Conservation (phyloP, 805 yeast species). For the Zygotorulaspora chibaensis region DNA sequence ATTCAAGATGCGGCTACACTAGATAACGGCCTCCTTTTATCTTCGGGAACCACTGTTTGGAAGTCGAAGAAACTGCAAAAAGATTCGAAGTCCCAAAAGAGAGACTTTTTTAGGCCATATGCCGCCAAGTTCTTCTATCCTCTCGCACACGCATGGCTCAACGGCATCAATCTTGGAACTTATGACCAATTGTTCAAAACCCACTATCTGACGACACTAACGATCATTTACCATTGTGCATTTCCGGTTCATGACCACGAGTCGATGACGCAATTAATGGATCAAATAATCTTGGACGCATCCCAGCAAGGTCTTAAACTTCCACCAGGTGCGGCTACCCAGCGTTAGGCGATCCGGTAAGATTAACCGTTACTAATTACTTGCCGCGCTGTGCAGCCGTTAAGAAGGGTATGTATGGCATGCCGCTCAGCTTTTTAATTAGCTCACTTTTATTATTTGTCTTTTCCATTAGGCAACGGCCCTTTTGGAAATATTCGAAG, state of each 20-base stretch:
- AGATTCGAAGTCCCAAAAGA: not conserved
- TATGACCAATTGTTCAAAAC: conserved; percentile 48
- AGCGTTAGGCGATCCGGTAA: too few species aligned
- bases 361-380: too few species aligned
- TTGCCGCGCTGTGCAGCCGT: too few species aligned
- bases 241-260: conserved; percentile 42
- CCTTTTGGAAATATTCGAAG: too few species aligned
- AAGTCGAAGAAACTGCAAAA: conserved; percentile 33
- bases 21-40: not conserved
- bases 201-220: conserved; percentile 48
- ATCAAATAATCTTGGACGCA: conserved; percentile 27
- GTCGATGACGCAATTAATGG: conserved; percentile 32
- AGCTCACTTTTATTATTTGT: too few species aligned
- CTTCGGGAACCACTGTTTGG: conserved; percentile 22
- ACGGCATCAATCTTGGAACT: conserved; percentile 51
- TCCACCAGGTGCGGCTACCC: not conserved
- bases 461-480: too few species aligned
- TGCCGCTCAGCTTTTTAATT: too few species aligned
- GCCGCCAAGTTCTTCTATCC: conserved; percentile 50
- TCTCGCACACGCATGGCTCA: conserved; percentile 49
- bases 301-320: conserved; percentile 18
- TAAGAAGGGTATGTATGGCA: too few species aligned
- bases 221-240: conserved; percentile 45
- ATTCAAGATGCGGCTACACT: not conserved
- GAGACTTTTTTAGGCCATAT: conserved; percentile 35